phyloP scores from a whole-genome alignment of 257 asterid species.

The Solanum bulbocastanum region DNA sequence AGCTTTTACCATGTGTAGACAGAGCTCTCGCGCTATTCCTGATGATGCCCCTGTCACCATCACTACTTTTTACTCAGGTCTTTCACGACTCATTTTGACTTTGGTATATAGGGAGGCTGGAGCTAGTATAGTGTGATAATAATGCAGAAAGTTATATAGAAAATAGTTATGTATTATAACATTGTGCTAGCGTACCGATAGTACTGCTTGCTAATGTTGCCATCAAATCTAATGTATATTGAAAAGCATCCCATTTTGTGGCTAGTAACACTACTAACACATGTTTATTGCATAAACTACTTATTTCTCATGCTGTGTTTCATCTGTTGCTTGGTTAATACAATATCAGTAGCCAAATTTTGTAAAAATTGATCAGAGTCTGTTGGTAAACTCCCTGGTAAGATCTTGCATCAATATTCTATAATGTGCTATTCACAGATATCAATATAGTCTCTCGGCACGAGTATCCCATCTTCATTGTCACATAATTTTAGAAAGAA shows the following conservation, averaged over 20 bases:
- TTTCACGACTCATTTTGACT: neutral
- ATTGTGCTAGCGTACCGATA: neutral
- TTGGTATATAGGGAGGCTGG: too few relatives aligned
- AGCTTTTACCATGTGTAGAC: slow-evolving; percentile 30
- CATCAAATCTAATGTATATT: too few relatives aligned
- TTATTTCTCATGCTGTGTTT: neutral
- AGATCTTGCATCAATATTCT: neutral
- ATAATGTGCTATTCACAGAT: neutral
- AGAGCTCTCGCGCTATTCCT: slow-evolving; percentile 15
- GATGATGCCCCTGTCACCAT: slow-evolving; percentile 17
- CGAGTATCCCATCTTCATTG: too few relatives aligned
- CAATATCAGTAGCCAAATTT: neutral
- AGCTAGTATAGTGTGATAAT: neutral
- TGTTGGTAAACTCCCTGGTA: neutral
- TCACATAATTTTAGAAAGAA: too few relatives aligned
- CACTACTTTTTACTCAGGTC: slow-evolving; percentile 1
- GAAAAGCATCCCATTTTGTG: too few relatives aligned
- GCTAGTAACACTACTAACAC: too few relatives aligned
- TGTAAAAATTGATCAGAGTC: neutral
- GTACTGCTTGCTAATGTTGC: neutral
- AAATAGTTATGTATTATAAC: too few relatives aligned
- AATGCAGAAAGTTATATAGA: neutral
- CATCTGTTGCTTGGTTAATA: neutral
- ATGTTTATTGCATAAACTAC: too few relatives aligned
- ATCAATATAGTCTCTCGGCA: neutral